These are phyloP conservation scores for Voacanga thouarsii DNA, from an alignment of 257 asterid genomes.

Conservation along the genomic window DNA sequence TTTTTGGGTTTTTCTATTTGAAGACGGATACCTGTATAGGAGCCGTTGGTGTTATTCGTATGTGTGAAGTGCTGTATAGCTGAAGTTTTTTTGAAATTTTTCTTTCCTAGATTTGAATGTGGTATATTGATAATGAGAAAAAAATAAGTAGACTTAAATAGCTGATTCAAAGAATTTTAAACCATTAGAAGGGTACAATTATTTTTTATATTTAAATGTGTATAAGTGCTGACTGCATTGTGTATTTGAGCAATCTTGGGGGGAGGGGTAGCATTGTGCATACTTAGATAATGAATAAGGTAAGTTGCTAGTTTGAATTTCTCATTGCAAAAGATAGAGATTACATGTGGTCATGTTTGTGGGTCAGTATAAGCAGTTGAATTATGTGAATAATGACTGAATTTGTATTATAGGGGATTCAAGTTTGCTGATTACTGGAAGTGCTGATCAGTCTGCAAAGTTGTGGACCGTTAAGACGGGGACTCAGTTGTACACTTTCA, in stretches of 20 bases:
- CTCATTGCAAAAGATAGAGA: neutral
- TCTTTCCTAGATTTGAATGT: neutral
- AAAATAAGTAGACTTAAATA: too few species aligned
- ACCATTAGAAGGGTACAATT: neutral
- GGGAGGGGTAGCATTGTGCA: too few species aligned
- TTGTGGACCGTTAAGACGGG: conserved; percentile 78
- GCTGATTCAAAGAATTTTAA: neutral
- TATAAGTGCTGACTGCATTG: too few species aligned
- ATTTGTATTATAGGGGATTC: conserved; percentile 66
- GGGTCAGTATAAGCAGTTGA: neutral
- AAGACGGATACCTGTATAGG: neutral
- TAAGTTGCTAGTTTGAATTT: neutral
- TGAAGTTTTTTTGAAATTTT: neutral
- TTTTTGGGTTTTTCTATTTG: neutral
- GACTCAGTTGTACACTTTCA: conserved; percentile 56
- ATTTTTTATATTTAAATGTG: too few species aligned
- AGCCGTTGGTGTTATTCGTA: neutral
- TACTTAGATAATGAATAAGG: too few species aligned
- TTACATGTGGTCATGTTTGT: neutral
- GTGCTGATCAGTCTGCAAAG: conserved; percentile 94
- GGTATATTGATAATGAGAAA: neutral
- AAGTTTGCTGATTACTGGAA: conserved; percentile 69
- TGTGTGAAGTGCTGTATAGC: neutral
- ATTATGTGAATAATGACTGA: neutral
- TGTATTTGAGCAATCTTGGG: neutral